phyloP scores from a whole-genome alignment of 768 basidiomycete genomes.

The Leccinellum albellum region DNA sequence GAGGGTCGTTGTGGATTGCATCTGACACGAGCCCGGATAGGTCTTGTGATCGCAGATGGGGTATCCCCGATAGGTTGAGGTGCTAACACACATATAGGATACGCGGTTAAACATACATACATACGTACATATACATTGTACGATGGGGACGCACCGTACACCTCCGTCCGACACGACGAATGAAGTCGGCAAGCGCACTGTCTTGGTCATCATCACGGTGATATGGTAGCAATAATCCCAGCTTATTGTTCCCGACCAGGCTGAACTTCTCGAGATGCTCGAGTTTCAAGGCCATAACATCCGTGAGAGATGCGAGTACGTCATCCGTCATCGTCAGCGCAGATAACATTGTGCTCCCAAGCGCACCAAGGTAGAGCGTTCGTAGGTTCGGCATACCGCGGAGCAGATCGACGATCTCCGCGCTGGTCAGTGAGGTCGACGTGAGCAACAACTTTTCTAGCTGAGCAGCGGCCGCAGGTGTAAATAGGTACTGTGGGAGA shows the following conservation, averaged over 20 bases:
- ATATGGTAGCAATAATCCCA: slow-evolving; percentile 38
- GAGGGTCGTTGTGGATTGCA: slow-evolving; percentile 13
- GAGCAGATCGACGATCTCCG: too few relatives aligned
- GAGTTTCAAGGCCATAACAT: slow-evolving; percentile 32
- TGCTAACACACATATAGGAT: slow-evolving; percentile 34
- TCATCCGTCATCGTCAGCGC: slow-evolving; percentile 57
- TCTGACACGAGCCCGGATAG: slow-evolving; percentile 44
- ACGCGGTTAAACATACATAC: background rate
- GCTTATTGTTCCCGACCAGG: slow-evolving; percentile 60
- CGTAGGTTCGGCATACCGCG: too few relatives aligned
- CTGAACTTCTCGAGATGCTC: slow-evolving; percentile 47
- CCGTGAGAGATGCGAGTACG: slow-evolving; percentile 41
- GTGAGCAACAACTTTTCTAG: too few relatives aligned
- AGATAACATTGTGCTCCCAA: too few relatives aligned
- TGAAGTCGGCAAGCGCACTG: slow-evolving; percentile 41
- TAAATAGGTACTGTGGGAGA: too few relatives aligned
- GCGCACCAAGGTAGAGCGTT: too few relatives aligned
- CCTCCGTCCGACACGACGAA: slow-evolving; percentile 51
- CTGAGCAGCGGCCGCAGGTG: too few relatives aligned
- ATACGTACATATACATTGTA: too few relatives aligned
- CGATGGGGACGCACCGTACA: slow-evolving; percentile 45
- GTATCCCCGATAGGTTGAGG: slow-evolving; percentile 55
- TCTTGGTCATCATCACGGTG: slow-evolving; percentile 11
- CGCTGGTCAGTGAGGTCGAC: too few relatives aligned
- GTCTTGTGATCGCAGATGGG: slow-evolving; percentile 47